These are phyloP conservation scores for Gardenia jasminoides DNA, from an alignment of 257 asterid species.

Conservation along the genomic window DNA sequence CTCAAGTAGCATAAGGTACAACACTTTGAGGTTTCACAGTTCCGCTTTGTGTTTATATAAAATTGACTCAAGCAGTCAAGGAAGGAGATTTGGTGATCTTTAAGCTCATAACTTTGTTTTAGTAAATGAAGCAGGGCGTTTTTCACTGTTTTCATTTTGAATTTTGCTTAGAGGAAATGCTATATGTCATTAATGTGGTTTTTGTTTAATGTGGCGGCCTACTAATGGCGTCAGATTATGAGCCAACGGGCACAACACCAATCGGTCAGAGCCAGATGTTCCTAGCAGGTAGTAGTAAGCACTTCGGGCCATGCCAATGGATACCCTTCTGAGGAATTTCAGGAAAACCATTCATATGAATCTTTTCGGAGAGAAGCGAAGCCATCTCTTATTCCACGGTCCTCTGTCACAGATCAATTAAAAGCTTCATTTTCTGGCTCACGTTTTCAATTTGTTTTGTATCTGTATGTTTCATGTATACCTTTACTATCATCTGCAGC, in stretches of 20 bases:
- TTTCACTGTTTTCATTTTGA: background rate
- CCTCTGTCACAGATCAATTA: slow-evolving; percentile 70
- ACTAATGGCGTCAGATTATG: slow-evolving; percentile 49
- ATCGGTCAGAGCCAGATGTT: slow-evolving; percentile 51
- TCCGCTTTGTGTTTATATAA: background rate
- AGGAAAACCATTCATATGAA: slow-evolving; percentile 52
- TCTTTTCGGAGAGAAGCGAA: slow-evolving; percentile 43
- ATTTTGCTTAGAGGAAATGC: background rate
- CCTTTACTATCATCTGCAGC: slow-evolving; percentile 6
- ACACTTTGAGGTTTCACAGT: background rate
- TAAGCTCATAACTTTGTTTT: background rate
- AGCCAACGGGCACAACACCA: slow-evolving; percentile 75
- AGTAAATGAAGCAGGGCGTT: background rate
- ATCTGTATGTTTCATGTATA: slow-evolving; percentile 33
- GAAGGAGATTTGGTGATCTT: background rate
- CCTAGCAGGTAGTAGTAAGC: slow-evolving; percentile 71
- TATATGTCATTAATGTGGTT: slow-evolving; percentile 1
- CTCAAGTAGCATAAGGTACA: background rate
- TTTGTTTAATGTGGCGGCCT: background rate
- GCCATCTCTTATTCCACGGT: slow-evolving; percentile 55
- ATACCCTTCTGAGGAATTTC: slow-evolving; percentile 59
- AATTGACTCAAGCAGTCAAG: background rate
- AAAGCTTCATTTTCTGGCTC: slow-evolving; percentile 8
- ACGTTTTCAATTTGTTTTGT: slow-evolving; percentile 21
- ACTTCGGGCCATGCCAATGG: slow-evolving; percentile 72